Base-by-base conservation (phyloP, 495 filamentous ascomycete genomes). In the Aspergillus asperescens region DNA sequence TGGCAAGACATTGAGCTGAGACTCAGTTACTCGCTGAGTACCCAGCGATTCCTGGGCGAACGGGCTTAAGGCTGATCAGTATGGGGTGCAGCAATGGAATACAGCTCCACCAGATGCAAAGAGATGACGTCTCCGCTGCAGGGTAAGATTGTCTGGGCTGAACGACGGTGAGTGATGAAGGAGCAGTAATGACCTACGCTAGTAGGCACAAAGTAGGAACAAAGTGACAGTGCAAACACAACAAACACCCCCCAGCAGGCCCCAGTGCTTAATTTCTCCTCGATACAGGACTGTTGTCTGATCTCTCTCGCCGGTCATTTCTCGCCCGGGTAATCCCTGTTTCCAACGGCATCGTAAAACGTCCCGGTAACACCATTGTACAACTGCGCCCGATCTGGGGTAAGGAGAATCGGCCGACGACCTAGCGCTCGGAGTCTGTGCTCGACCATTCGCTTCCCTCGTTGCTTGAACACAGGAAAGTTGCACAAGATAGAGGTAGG, bases 301-400 rank as follows among this genome's bases (percentile, higher is more conserved):
- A 31, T 42, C 15, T 10, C 51, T 51, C 35, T 19, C 38, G n/a
- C 20, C 31, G 51, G 32, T 23, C 47, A 35, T 20, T 44, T 29
- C 47, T 24, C 23, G 25, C 9, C 38, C 23, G 41, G 38, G 44
- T 32, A 24, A 38, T 35, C 53, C 54, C 20, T 56, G 45, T 53
- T 10, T 40, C 19, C 40, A 34, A 27, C 58, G 44, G 53, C 43
- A 56, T 56, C 45, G 42, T 54, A 54, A 56, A 56, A 56, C 58
- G 50, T 34, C 34, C 29, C 34, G 46, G 45, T 28, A 45, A 48
- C 50, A 43, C 50, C 27, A n/a, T n/a, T 55, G 53, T 56, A 22
- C 42, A 10, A 56, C 57, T 13, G n/a, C 35, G 31, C 48, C 45
- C 48, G 41, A 56, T 59, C 57, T 56, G 57, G 52, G 57, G 52